phyloP scores from a whole-genome alignment of 371 early-diverging fungal genomes.

The Syncephalastrum sp. region DNA sequence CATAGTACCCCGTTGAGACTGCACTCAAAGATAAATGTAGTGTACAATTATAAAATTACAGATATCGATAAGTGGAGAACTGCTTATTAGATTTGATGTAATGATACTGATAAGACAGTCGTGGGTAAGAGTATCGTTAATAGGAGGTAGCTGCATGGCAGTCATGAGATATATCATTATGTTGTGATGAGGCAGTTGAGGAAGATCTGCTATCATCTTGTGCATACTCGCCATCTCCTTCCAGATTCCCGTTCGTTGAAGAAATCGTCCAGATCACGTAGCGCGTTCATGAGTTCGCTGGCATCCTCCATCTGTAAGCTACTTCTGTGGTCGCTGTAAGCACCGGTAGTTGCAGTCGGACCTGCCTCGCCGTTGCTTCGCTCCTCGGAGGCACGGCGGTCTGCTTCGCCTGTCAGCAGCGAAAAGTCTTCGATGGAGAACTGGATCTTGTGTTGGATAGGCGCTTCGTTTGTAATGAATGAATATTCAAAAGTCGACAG shows the following conservation, averaged over 20 bases:
- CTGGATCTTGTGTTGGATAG: too few species aligned
- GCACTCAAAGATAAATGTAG: too few species aligned
- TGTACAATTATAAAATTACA: too few species aligned
- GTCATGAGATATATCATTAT: too few species aligned
- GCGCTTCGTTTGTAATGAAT: constrained; percentile 38
- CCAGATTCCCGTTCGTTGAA: constrained; percentile 57
- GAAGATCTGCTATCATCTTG: too few species aligned
- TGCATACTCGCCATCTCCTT: constrained; percentile 8
- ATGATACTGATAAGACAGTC: too few species aligned
- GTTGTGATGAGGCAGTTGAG: too few species aligned
- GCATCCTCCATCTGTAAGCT: constrained; percentile 21
- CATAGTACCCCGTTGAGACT: too few species aligned
- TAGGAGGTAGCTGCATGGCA: too few species aligned
- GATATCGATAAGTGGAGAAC: too few species aligned
- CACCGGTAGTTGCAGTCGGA: constrained; percentile 2
- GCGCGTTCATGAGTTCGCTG: constrained; percentile 50
- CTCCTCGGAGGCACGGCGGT: constrained; percentile 4
- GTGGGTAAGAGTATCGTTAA: too few species aligned
- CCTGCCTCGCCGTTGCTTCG: neutral
- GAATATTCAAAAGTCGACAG: constrained; percentile 52
- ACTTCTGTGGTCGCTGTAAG: neutral
- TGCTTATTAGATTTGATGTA: too few species aligned
- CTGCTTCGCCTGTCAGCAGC: constrained; percentile 35
- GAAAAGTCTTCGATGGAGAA: constrained; percentile 47
- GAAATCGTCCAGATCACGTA: constrained; percentile 61